A percentile compares a stretch with the other conserved stretches of the same genome.
phyloP scores from a whole-genome alignment of 2,329 filamentous ascomycete genomes.

The Apiospora saccharicola region DNA sequence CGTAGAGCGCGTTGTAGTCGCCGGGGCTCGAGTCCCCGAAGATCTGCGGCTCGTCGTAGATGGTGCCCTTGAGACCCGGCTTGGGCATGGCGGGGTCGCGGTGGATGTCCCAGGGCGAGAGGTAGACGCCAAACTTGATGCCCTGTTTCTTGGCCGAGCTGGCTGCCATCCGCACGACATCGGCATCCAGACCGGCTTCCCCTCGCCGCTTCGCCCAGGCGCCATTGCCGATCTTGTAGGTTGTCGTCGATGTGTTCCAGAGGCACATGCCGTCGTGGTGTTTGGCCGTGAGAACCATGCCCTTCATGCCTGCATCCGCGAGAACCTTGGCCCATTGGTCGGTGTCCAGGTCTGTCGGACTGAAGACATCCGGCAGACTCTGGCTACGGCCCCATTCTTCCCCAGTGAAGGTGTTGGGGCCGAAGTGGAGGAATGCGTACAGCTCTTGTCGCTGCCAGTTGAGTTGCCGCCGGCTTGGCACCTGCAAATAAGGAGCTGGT shows the following conservation, averaged over 20 bases:
- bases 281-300: conserved; percentile 47
- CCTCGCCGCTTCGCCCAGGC: conserved; percentile 41
- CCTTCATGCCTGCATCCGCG: conserved; percentile 41
- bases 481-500: neutral
- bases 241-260: conserved; percentile 44
- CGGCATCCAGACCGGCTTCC: conserved; percentile 37
- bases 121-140: conserved; percentile 45
- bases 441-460: neutral
- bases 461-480: neutral
- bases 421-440: conserved; percentile 7
- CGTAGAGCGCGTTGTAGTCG: conserved; percentile 45
- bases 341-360: conserved; percentile 53
- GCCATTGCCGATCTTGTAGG: conserved; percentile 43
- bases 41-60: conserved; percentile 45
- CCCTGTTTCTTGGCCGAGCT: conserved; percentile 41
- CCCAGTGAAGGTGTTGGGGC: conserved; percentile 1
- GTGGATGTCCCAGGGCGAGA: conserved; percentile 47
- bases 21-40: conserved; percentile 41
- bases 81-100: conserved; percentile 47
- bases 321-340: conserved; percentile 45
- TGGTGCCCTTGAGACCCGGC: conserved; percentile 37
- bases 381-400: conserved; percentile 6
- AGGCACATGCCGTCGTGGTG: conserved; percentile 47
- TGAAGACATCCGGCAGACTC: conserved; percentile 45
- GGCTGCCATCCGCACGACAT: conserved; percentile 44